phyloP scores from a whole-genome alignment of 1,139 yeast genomes.

The Suhomyces bokatorum region DNA sequence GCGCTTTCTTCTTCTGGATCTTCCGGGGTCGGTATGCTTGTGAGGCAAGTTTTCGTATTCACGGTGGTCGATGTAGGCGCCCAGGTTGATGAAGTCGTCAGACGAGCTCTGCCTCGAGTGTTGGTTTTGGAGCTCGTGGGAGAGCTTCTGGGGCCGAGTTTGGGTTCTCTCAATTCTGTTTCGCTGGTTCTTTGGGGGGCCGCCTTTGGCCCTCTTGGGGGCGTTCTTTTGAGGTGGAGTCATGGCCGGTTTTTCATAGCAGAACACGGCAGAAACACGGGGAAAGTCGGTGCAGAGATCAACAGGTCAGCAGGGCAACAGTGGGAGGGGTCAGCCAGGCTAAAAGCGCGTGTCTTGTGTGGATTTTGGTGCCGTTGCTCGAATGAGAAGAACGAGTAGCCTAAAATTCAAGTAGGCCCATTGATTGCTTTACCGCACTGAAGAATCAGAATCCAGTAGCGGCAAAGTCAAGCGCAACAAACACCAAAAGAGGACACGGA shows the following conservation, averaged over 20 bases:
- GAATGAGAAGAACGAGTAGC: no score
- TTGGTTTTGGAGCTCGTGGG: background rate
- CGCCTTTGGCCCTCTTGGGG: background rate
- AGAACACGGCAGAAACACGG: no score
- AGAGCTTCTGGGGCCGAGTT: background rate
- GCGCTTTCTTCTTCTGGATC: constrained; percentile 28
- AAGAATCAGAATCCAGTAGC: background rate
- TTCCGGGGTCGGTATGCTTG: constrained; percentile 35
- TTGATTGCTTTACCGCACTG: constrained; percentile 1
- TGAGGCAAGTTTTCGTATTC: constrained; percentile 30
- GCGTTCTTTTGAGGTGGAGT: background rate
- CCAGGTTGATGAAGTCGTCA: constrained; percentile 16
- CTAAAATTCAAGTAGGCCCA: background rate
- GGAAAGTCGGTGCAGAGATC: no score
- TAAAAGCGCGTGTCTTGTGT: no score
- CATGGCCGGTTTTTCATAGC: background rate
- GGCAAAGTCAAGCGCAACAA: background rate
- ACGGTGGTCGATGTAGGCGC: constrained; percentile 39
- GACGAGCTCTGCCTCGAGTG: constrained; percentile 12
- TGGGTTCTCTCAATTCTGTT: background rate
- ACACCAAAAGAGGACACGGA: background rate
- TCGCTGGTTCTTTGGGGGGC: background rate
- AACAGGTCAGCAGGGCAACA: no score
- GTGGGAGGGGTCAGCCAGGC: no score
- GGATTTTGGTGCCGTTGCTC: no score